Percentiles rank a stretch among this genome's conserved stretches.
Conservation (phyloP, 2,329 filamentous ascomycete genomes). For the Sclerotiophoma versabilis region DNA sequence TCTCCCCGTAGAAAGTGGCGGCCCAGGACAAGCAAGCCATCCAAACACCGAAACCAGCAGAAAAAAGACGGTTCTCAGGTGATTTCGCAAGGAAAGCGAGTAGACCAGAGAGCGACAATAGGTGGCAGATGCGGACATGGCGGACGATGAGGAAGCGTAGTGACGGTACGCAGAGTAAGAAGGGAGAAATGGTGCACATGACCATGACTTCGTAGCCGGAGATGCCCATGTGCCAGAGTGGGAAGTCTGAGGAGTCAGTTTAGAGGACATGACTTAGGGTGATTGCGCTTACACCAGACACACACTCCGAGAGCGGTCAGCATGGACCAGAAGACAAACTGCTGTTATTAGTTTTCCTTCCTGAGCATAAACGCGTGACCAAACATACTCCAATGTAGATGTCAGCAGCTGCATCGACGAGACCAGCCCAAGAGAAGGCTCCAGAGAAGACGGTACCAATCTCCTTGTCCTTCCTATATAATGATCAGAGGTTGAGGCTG, state of each 20-base stretch:
- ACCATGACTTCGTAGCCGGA: conserved; percentile 93
- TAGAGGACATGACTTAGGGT: background rate
- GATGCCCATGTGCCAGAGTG: conserved; percentile 98
- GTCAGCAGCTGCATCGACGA: conserved; percentile 83
- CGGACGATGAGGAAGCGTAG: conserved; percentile 72
- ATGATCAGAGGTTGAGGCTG: conserved; percentile 29
- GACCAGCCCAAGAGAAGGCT: conserved; percentile 75
- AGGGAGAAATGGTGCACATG: conserved; percentile 81
- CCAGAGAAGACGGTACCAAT: conserved; percentile 73
- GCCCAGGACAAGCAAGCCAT: conserved; percentile 86
- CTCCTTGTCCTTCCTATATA: conserved; percentile 74
- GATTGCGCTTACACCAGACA: conserved; percentile 81
- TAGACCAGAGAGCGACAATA: conserved; percentile 80
- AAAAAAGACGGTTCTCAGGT: conserved; percentile 78
- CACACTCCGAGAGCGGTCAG: conserved; percentile 86
- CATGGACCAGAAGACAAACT: conserved; percentile 97
- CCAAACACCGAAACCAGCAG: conserved; percentile 79
- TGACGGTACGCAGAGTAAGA: conserved; percentile 74
- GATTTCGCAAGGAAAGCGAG: conserved; percentile 77
- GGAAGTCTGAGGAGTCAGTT: conserved; percentile 71
- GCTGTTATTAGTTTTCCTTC: conserved; percentile 17
- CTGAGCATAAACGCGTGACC: background rate
- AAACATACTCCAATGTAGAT: conserved; percentile 84
- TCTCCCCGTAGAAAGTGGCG: conserved; percentile 80
- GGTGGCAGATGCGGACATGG: conserved; percentile 74